Conservation (phyloP, 2,329 filamentous ascomycete genomes). For the Aotearoamyces nothofagi region DNA sequence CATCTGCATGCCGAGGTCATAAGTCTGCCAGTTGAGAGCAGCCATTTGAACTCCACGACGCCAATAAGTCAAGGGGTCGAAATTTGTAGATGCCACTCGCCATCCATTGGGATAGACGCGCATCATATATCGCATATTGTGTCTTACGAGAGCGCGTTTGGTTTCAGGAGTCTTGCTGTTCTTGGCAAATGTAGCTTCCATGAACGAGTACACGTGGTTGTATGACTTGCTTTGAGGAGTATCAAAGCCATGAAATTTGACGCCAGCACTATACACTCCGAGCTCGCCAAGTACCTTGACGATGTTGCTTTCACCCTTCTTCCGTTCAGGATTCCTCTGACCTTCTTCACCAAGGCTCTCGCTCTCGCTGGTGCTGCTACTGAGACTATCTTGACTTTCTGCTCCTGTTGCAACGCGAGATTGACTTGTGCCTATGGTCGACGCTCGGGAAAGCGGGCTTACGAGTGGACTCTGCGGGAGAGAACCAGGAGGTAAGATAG, state of each 20-base stretch:
- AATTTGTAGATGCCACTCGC: constrained; percentile 80
- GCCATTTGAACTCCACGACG: constrained; percentile 94
- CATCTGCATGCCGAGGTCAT: constrained; percentile 87
- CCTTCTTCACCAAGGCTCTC: constrained; percentile 46
- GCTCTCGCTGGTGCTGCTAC: constrained; percentile 63
- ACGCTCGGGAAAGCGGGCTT: constrained; percentile 21
- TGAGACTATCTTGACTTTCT: constrained; percentile 30
- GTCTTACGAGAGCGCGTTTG: constrained; percentile 67
- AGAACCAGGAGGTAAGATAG: constrained; percentile 32
- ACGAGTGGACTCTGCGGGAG: constrained; percentile 39
- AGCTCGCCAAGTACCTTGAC: constrained; percentile 69
- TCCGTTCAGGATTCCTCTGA: constrained; percentile 33
- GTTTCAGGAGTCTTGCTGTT: constrained; percentile 61
- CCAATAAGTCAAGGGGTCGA: constrained; percentile 89
- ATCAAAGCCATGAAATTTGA: constrained; percentile 77
- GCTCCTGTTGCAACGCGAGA: constrained; percentile 7
- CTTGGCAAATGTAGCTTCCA: constrained; percentile 74
- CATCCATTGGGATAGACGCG: constrained; percentile 80
- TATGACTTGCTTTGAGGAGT: constrained; percentile 65
- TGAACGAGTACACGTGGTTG: constrained; percentile 94
- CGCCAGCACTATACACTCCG: constrained; percentile 57
- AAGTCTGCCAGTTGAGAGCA: constrained; percentile 96
- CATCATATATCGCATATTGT: constrained; percentile 87
- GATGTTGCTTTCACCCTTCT: constrained; percentile 66
- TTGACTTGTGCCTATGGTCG: constrained; percentile 9